These are phyloP conservation scores for Prunus davidiana DNA, from an alignment of 306 rosid species.

Conservation along the genomic window DNA sequence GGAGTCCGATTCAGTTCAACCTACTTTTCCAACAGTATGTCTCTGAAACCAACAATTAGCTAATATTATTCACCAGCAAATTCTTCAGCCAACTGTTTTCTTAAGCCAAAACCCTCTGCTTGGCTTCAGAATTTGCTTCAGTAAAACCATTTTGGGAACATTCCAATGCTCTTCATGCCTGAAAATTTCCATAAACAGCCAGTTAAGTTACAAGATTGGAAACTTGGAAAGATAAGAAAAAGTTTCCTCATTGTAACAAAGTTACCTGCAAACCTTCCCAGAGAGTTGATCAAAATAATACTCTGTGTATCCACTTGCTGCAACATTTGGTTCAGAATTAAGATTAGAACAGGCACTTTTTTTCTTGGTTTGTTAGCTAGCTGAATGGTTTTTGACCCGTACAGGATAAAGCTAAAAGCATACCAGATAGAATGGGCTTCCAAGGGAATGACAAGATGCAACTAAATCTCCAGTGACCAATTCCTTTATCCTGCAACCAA, in stretches of 20 bases:
- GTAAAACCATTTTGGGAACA: conserved; percentile 85
- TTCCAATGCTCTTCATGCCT: conserved; percentile 97
- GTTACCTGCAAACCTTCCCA: conserved; percentile 84
- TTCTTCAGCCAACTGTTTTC: conserved; percentile 43
- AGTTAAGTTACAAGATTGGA: conserved; percentile 3
- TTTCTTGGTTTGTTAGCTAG: not conserved
- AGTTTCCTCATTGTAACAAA: not conserved
- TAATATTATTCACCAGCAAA: not conserved
- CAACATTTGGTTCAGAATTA: conserved; percentile 24
- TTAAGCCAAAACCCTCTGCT: conserved; percentile 51
- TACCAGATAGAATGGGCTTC: conserved; percentile 98
- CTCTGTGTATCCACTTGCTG: conserved; percentile 97
- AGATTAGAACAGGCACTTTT: not conserved
- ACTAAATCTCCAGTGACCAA: conserved; percentile 87
- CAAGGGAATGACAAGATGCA: conserved; percentile 84
- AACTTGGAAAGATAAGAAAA: conserved; percentile 13
- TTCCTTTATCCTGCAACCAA: conserved; percentile 67
- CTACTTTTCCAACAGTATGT: not conserved
- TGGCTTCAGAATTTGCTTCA: conserved; percentile 80
- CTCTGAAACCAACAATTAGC: not conserved
- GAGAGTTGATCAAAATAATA: conserved; percentile 72
- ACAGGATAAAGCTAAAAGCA: not conserved
- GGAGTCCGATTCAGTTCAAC: not conserved
- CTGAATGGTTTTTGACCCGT: not conserved
- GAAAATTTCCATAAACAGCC: conserved; percentile 18